A percentile compares a stretch with the other conserved stretches of the same genome.
Conservation (phyloP, 176 grass and related monocot genomes). For the Alopecurus myosuroides region DNA sequence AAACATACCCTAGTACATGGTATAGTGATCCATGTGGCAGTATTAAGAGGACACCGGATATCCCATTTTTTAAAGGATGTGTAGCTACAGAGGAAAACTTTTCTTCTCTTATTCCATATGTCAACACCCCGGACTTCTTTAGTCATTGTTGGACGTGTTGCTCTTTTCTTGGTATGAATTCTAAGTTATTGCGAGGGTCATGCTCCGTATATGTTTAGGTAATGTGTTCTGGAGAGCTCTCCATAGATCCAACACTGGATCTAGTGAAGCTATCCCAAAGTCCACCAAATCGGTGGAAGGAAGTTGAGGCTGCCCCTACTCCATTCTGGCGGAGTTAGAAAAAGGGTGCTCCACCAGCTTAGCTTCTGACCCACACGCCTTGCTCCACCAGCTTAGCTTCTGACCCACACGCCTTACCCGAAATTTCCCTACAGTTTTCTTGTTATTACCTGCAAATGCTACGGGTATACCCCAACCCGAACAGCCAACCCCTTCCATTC, state of each 20-base stretch:
- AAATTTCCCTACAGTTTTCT: not conserved
- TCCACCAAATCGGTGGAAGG: not conserved
- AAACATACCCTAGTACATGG: not conserved
- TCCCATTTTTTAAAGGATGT: not conserved
- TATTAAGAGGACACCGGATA: not conserved
- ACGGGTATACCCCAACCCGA: not conserved
- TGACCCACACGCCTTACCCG: not conserved
- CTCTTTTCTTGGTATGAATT: not conserved
- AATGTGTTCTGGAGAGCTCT: not conserved
- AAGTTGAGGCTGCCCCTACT: not conserved
- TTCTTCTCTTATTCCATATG: not conserved
- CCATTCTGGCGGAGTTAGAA: not conserved
- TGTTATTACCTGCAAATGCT: not conserved
- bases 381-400: not conserved
- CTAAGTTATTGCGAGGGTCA: not conserved
- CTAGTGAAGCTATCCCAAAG: not conserved
- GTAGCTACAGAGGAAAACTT: not conserved
- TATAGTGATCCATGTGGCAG: not conserved
- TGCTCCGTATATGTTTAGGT: conserved; percentile 2
- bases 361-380: not conserved
- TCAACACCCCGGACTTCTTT: not conserved
- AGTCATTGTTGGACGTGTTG: not conserved
- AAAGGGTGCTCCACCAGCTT: not conserved
- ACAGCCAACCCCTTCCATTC: not conserved
- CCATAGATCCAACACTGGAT: not conserved